phyloP scores from a whole-genome alignment of 208 protist species.

The Phytomonas serpens region DNA sequence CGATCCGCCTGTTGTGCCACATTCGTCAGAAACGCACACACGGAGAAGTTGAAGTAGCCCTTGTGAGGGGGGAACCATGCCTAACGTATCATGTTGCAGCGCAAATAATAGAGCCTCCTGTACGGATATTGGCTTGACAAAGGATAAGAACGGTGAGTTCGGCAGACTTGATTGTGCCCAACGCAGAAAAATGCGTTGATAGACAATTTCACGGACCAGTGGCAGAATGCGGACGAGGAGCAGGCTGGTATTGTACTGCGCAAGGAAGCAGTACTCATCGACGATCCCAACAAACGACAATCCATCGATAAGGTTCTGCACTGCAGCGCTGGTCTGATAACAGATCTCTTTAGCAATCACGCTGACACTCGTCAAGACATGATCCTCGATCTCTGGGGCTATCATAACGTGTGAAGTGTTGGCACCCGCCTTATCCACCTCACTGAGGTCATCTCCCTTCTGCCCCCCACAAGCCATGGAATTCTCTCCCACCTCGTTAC shows the following conservation, averaged over 20 bases:
- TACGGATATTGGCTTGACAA: conserved; percentile 29
- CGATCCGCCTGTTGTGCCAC: not conserved
- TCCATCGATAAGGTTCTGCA: conserved; percentile 37
- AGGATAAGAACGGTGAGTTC: conserved; percentile 24
- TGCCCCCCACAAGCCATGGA: not conserved
- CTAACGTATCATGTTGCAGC: conserved; percentile 34
- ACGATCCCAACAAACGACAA: conserved; percentile 57
- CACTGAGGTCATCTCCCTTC: not conserved
- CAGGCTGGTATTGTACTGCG: conserved; percentile 65
- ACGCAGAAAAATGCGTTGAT: conserved; percentile 74
- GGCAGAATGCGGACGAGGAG: conserved; percentile 54
- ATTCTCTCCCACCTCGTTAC: not conserved
- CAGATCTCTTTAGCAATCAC: conserved; percentile 35
- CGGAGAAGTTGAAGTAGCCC: conserved; percentile 18
- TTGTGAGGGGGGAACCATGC: conserved; percentile 18
- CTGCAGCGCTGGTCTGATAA: conserved; percentile 32
- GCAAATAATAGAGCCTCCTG: conserved; percentile 38
- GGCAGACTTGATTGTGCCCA: conserved; percentile 50
- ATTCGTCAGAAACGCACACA: conserved; percentile 1
- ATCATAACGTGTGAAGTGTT: conserved; percentile 12
- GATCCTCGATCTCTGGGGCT: conserved; percentile 12
- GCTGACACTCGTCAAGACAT: conserved; percentile 35
- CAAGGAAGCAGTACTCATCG: conserved; percentile 43
- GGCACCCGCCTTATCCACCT: not conserved
- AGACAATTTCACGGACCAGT: conserved; percentile 51